Evolutionary conservation across 148 eudicot species (phyloP).

Genomic region (Selenicereus undatus): DNA sequence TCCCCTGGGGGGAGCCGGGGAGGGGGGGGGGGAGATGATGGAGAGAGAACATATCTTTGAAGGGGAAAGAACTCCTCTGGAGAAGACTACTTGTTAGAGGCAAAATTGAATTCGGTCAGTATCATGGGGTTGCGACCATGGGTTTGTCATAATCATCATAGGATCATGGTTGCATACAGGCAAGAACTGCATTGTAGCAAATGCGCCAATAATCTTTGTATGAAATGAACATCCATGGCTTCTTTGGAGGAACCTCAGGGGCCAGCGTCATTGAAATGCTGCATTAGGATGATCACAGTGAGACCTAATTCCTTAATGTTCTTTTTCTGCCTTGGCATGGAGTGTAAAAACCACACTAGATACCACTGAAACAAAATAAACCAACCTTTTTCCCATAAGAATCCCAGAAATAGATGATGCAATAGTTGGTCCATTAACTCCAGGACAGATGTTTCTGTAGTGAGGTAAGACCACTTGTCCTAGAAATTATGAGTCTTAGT

Average conservation of each 20-base stretch:
- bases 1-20: no score
- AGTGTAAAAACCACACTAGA: background rate
- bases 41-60: no score
- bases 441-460: conserved; percentile 39
- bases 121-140: background rate
- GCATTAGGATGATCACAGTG: conserved; percentile 2
- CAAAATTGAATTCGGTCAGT: background rate
- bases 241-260: conserved; percentile 40
- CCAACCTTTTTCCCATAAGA: conserved; percentile 81
- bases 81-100: conserved; percentile 1
- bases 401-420: conserved; percentile 62
- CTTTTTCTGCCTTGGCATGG: background rate
- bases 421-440: conserved; percentile 40
- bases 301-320: background rate
- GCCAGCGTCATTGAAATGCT: conserved; percentile 46
- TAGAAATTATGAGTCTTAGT: conserved; percentile 29
- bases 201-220: conserved; percentile 77
- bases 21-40: no score
- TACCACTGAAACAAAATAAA: background rate
- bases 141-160: background rate
- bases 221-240: conserved; percentile 71
- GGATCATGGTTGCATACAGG: conserved; percentile 33
- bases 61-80: background rate
- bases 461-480: conserved; percentile 70
- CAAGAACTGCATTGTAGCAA: conserved; percentile 62